These are phyloP conservation scores for Periconia macrospinosa DNA, from an alignment of 2,329 filamentous ascomycete genomes.

Conservation along the genomic window DNA sequence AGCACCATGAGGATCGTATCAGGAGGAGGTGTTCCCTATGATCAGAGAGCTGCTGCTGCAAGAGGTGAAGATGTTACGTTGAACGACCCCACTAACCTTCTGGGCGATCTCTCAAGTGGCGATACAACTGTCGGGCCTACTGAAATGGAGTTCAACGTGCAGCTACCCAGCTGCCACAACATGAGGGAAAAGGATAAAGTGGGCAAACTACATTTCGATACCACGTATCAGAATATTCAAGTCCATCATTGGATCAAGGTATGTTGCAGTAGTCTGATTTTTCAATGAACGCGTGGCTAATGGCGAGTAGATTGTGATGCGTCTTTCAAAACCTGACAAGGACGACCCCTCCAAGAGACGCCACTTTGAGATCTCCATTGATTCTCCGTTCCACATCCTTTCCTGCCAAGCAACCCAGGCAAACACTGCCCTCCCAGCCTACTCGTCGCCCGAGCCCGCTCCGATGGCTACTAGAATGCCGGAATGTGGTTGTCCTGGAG, in stretches of 20 bases:
- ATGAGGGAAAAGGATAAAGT: slow-evolving; percentile 72
- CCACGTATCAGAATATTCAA: slow-evolving; percentile 90
- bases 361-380: slow-evolving; percentile 95
- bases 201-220: slow-evolving; percentile 79
- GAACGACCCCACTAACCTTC: slow-evolving; percentile 66
- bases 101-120: slow-evolving; percentile 73
- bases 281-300: slow-evolving; percentile 4
- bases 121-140: slow-evolving; percentile 82
- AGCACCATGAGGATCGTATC: slow-evolving; percentile 77
- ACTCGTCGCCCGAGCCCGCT: slow-evolving; percentile 59
- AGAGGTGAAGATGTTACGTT: slow-evolving; percentile 58
- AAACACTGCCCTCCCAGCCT: slow-evolving; percentile 83
- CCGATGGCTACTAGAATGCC: slow-evolving; percentile 39
- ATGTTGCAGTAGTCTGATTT: slow-evolving; percentile 28
- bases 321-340: slow-evolving; percentile 80
- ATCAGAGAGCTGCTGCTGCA: slow-evolving; percentile 59
- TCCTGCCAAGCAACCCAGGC: slow-evolving; percentile 91
- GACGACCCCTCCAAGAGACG: slow-evolving; percentile 77
- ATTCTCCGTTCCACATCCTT: slow-evolving; percentile 90
- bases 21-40: slow-evolving; percentile 76
- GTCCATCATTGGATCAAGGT: slow-evolving; percentile 98
- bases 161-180: slow-evolving; percentile 83
- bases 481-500: slow-evolving; percentile 69
- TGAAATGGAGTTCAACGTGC: slow-evolving; percentile 92
- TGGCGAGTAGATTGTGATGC: slow-evolving; percentile 75